Conservation (phyloP, 805 yeast genomes). For the Ogataea degrootiae region DNA sequence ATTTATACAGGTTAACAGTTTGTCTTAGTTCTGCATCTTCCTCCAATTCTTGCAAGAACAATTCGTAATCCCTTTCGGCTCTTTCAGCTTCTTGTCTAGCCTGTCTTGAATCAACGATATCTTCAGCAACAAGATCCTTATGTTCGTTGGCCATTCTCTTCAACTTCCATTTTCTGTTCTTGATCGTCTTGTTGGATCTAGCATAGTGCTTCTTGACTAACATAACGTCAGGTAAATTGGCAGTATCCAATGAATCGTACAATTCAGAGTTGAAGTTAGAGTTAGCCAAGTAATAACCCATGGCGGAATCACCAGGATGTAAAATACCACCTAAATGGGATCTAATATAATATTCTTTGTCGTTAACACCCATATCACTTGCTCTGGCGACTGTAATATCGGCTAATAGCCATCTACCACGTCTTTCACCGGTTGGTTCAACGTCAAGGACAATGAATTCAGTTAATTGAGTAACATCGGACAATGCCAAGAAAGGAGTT, state of each 20-base stretch:
- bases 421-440: conserved; percentile 80
- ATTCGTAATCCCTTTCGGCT: conserved; percentile 92
- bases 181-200: conserved; percentile 68
- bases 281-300: conserved; percentile 85
- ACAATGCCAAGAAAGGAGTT: conserved; percentile 68
- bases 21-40: conserved; percentile 94
- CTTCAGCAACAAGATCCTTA: conserved; percentile 76
- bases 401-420: conserved; percentile 77
- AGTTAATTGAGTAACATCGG: conserved; percentile 68
- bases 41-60: conserved; percentile 94
- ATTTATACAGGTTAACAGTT: conserved; percentile 83
- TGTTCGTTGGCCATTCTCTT: conserved; percentile 98
- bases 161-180: conserved; percentile 84
- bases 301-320: conserved; percentile 93
- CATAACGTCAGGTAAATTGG: conserved; percentile 76
- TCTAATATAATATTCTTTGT: conserved; percentile 74
- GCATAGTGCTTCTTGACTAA: conserved; percentile 85
- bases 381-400: conserved; percentile 91
- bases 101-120: conserved; percentile 48
- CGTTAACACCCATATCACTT: conserved; percentile 82
- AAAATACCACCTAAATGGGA: conserved; percentile 91
- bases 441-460: conserved; percentile 92
- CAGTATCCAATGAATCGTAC: conserved; percentile 65
- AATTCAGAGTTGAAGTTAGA: conserved; percentile 85
- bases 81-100: conserved; percentile 85